Evolutionary conservation across 1,284 basidiomycete genomes (phyloP), one percentile per base, ranked within the genome.

Genomic region (Sporisorium exsertum): DNA sequence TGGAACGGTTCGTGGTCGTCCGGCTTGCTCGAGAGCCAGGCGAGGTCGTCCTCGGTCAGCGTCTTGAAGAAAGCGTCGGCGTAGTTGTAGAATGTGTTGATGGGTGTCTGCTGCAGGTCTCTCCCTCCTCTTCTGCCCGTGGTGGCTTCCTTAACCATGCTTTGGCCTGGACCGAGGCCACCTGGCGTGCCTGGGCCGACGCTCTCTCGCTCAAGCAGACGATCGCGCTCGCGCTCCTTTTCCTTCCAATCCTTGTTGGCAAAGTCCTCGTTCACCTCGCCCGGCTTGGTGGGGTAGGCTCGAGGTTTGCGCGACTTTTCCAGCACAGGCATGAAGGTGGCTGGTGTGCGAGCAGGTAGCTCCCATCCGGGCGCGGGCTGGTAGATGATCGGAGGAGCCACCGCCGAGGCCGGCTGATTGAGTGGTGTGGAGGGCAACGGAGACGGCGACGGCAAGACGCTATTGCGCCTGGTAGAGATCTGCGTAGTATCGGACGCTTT

Each of bases 1-100:
- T 93, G 87, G 81, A 91, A 96, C 0, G 93, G 91, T 67, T 94
- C 92, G 7, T 92, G 88, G 66, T 96, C 94, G 80, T 97, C 95
- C 20, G 88, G 87, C 86, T 87, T 76, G 69, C 72, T 75, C 49
- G 80, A 82, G 37, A 85, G 78, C 81, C 81, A 85, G 12, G 83
- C 84, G 18, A 85, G 59, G 46, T 85, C 84, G 55, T 85, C 84
- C 47, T 85, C 84, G 42, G 83, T 85, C 29, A 85, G 52, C 13
- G 84, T 82, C 72, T 83, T 83, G 65, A 85, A 85, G 69, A 74
- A 85, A 5, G 79, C 79, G 43, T 84, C 84, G 26, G 73, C 76
- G 42, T 81, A 81, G 59, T 81, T 75, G 74, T 79, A 81, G 51
- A 85, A 85, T 1, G 80, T 83, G 46, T 71, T 68, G 49, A 80